Percentiles rank a stretch among this genome's conserved stretches.
phyloP scores from a whole-genome alignment of 768 basidiomycete genomes.

The Pleurotus salmoneostramineus region DNA sequence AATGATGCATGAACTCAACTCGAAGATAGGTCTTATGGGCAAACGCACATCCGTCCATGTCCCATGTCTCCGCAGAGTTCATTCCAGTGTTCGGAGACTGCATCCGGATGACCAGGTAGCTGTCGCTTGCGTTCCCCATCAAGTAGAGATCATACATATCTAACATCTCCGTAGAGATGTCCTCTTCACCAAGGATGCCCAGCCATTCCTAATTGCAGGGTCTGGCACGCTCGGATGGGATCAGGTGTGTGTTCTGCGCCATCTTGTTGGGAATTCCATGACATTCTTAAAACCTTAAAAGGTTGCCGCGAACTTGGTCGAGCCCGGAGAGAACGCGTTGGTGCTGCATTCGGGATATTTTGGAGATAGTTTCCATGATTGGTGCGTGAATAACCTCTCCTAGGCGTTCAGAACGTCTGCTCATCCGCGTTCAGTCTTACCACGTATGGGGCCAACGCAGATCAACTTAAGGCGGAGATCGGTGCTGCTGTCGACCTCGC shows the following conservation, averaged over 20 bases:
- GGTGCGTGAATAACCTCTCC: constrained; percentile 40
- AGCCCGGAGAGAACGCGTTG: constrained; percentile 71
- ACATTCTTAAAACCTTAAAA: constrained; percentile 21
- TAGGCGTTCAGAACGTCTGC: background rate
- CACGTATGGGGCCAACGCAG: constrained; percentile 86
- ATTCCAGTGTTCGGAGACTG: constrained; percentile 85
- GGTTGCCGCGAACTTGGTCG: constrained; percentile 91
- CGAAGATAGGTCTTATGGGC: constrained; percentile 72
- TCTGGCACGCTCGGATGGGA: constrained; percentile 98
- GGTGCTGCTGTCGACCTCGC: constrained; percentile 66
- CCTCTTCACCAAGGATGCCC: constrained; percentile 71
- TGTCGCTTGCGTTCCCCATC: constrained; percentile 1
- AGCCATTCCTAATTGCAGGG: constrained; percentile 92
- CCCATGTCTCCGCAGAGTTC: constrained; percentile 88
- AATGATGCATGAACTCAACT: background rate
- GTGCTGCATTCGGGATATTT: constrained; percentile 94
- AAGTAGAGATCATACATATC: background rate
- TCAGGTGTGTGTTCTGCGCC: constrained; percentile 48
- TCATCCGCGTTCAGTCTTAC: constrained; percentile 48
- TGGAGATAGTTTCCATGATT: constrained; percentile 86
- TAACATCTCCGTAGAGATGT: constrained; percentile 50
- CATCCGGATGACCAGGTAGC: constrained; percentile 76
- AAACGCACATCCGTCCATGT: constrained; percentile 89
- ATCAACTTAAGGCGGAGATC: constrained; percentile 77
- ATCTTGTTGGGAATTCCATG: constrained; percentile 1